Percentiles rank a stretch among this genome's conserved stretches.
phyloP scores from a whole-genome alignment of 345 rosid genomes.

The Dipteronia dyeriana region DNA sequence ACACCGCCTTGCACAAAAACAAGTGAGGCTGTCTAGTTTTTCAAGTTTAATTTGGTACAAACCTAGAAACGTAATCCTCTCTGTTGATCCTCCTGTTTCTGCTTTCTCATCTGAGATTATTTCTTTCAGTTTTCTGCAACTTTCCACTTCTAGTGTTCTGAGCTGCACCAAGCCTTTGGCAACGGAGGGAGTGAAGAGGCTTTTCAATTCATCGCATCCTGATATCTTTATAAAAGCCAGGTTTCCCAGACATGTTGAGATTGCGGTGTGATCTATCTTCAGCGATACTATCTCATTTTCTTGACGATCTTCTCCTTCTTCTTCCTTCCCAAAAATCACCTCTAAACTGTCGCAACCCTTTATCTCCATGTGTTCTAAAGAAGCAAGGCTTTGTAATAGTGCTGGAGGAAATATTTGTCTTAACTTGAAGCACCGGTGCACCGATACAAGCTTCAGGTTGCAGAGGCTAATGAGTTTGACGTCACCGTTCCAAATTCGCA shows the following conservation, averaged over 20 bases:
- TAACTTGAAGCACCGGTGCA: rapidly evolving
- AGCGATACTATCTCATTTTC: neutral
- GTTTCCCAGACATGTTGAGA: neutral
- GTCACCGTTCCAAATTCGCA: slow-evolving; percentile 1
- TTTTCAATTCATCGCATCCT: neutral
- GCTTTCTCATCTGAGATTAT: neutral
- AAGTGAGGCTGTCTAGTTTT: neutral
- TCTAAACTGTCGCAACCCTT: neutral
- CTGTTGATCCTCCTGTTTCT: neutral
- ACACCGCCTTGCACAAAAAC: neutral
- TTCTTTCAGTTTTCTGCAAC: neutral
- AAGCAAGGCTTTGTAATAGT: neutral
- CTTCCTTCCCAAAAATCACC: neutral
- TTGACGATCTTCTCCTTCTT: neutral
- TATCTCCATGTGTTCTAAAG: neutral
- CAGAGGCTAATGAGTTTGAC: neutral
- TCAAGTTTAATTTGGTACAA: neutral
- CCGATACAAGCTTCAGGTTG: neutral
- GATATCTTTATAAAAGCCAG: neutral
- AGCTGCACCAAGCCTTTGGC: neutral
- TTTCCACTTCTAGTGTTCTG: neutral
- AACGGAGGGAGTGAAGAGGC: neutral
- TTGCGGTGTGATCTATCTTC: neutral
- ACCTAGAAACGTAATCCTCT: neutral
- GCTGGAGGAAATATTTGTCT: neutral